Evolutionary conservation across 257 asterid species (phyloP).

Genomic region (Cinchona pubescens): DNA sequence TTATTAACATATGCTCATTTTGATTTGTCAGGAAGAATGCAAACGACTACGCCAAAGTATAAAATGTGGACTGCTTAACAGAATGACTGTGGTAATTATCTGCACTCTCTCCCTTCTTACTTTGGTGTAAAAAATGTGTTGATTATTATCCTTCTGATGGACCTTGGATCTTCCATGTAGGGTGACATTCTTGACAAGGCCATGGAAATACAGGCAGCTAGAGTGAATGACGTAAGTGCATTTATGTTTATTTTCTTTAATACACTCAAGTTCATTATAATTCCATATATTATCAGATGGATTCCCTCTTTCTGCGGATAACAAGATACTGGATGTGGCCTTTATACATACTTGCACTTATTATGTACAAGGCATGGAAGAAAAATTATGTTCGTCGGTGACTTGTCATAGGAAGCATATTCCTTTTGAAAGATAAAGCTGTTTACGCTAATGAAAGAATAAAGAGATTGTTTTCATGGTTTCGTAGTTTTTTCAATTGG

Average conservation of each 20-base stretch:
- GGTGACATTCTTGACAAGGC: conserved; percentile 99
- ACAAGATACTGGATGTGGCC: not conserved
- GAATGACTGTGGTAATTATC: conserved; percentile 82
- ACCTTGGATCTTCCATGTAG: conserved; percentile 48
- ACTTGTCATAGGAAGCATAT: not conserved
- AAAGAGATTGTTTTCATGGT: not conserved
- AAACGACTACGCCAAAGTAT: conserved; percentile 97
- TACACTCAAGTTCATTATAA: not conserved
- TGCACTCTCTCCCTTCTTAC: conserved; percentile 7
- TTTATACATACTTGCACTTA: not conserved
- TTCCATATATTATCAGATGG: conserved; percentile 3
- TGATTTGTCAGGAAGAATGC: conserved; percentile 85
- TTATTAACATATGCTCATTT: conserved; percentile 12
- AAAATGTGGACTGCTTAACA: conserved; percentile 84
- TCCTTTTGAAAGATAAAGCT: not conserved
- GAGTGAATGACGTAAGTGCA: conserved; percentile 85
- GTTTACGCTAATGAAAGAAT: not conserved
- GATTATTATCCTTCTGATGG: conserved; percentile 11
- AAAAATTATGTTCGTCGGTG: not conserved
- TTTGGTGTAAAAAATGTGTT: conserved; percentile 13
- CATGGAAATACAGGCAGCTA: conserved; percentile 77
- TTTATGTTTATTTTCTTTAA: conserved; percentile 1
- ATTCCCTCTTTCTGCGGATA: not conserved
- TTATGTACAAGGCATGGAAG: not conserved
- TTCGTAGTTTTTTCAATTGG: not conserved